Conservation (phyloP, 768 basidiomycete genomes). For the Russula brevipes region DNA sequence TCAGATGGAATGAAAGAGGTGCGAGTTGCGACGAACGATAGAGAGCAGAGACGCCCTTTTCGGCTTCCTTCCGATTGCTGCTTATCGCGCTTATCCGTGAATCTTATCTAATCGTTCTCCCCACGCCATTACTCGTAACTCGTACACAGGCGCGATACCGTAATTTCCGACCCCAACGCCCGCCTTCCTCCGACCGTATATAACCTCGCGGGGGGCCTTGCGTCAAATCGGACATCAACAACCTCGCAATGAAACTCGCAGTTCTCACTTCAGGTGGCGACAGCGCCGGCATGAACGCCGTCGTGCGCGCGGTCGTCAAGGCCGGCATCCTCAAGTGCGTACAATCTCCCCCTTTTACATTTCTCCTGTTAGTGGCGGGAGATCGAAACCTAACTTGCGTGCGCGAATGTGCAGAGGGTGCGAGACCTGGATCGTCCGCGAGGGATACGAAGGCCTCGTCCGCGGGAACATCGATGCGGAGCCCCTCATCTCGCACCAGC, state of each 20-base stretch:
- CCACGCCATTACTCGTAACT: neutral
- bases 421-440: slow-evolving; percentile 92
- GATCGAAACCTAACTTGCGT: too few relatives aligned
- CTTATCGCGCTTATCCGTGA: neutral
- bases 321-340: slow-evolving; percentile 83
- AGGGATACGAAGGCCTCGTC: slow-evolving; percentile 98
- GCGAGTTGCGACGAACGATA: too few relatives aligned
- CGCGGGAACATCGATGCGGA: slow-evolving; percentile 59
- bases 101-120: slow-evolving; percentile 13
- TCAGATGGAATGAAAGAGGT: neutral
- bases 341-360: neutral
- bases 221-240: neutral
- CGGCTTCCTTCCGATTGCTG: neutral
- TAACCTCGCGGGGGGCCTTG: slow-evolving; percentile 1
- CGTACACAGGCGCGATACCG: neutral
- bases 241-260: slow-evolving; percentile 71
- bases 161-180: slow-evolving; percentile 19
- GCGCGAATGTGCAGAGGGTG: slow-evolving; percentile 62
- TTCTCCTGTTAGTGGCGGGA: neutral
- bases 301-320: slow-evolving; percentile 90
- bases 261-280: slow-evolving; percentile 96
- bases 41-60: neutral
- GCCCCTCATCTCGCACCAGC: slow-evolving; percentile 24
- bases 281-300: slow-evolving; percentile 96
- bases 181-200: neutral